Evolutionary conservation across 2,329 filamentous ascomycete species (phyloP).

Genomic region (Nannizzia gypsea): DNA sequence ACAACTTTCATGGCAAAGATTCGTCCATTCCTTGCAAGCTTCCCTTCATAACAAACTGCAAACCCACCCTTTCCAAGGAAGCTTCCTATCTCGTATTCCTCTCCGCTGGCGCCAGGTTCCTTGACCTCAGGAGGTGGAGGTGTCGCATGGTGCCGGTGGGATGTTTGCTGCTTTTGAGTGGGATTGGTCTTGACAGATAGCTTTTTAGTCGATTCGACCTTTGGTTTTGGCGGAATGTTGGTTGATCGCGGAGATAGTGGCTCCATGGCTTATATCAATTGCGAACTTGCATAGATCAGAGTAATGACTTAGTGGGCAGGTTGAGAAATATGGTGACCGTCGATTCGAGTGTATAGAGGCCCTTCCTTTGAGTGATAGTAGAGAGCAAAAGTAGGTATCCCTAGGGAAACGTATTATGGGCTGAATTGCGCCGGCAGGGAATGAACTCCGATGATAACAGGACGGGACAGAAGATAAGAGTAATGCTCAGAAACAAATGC

Average conservation of each 20-base stretch:
- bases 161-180: slow-evolving; percentile 23
- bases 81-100: slow-evolving; percentile 35
- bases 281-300: background rate
- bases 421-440: background rate
- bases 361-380: background rate
- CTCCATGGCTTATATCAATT: slow-evolving; percentile 18
- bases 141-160: slow-evolving; percentile 35
- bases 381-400: background rate
- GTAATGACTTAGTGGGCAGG: background rate
- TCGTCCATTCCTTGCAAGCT: slow-evolving; percentile 31
- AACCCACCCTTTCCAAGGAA: slow-evolving; percentile 42
- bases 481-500: background rate
- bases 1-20: slow-evolving; percentile 42
- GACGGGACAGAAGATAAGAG: background rate
- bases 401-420: background rate
- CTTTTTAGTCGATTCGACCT: slow-evolving; percentile 28
- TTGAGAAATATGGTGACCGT: background rate
- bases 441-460: background rate
- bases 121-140: slow-evolving; percentile 34
- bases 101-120: slow-evolving; percentile 35
- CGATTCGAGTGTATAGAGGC: background rate
- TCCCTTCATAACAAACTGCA: slow-evolving; percentile 40
- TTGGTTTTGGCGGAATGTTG: slow-evolving; percentile 36
- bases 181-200: slow-evolving; percentile 18
- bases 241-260: slow-evolving; percentile 38